Percentiles rank a stretch among this genome's conserved stretches.
Evolutionary conservation across 2,329 filamentous ascomycete species (phyloP).

Genomic region (Pyricularia sp.): DNA sequence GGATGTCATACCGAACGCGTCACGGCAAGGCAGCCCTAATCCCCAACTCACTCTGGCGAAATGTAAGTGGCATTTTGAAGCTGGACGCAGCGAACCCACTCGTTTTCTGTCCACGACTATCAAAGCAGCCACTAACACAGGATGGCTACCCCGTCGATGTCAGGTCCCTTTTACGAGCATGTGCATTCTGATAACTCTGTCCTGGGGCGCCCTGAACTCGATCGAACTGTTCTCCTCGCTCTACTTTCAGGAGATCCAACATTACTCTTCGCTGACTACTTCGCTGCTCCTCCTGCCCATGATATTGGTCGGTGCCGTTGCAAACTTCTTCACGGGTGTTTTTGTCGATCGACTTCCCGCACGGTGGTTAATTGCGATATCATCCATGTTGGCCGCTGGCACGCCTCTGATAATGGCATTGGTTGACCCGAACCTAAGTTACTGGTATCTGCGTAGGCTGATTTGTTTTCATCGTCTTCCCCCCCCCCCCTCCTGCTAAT

Average conservation of each 20-base stretch:
- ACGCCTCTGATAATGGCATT: conserved; percentile 47
- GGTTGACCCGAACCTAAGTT: conserved; percentile 34
- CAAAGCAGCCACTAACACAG: neutral
- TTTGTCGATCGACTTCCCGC: conserved; percentile 32
- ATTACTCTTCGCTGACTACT: conserved; percentile 31
- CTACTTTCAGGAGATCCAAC: conserved; percentile 43
- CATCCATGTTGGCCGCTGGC: conserved; percentile 30
- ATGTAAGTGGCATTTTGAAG: conserved; percentile 15
- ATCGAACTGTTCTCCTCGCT: conserved; percentile 38
- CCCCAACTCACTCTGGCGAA: conserved; percentile 54
- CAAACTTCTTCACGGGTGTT: conserved; percentile 35
- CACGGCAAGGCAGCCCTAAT: conserved; percentile 43
- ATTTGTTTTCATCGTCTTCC: too few species aligned
- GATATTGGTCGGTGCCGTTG: conserved; percentile 29
- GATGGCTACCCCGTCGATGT: neutral
- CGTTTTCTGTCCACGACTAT: neutral
- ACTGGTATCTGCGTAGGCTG: conserved; percentile 28
- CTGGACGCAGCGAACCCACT: neutral
- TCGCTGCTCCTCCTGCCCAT: conserved; percentile 36
- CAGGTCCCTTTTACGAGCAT: conserved; percentile 39
- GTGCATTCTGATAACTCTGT: conserved; percentile 39
- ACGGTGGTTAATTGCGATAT: conserved; percentile 26
- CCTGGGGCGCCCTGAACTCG: conserved; percentile 33
- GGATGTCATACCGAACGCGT: conserved; percentile 40
- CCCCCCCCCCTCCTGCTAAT: too few species aligned